Conservation (phyloP, 768 basidiomycete genomes). For the Paxillus involutus region DNA sequence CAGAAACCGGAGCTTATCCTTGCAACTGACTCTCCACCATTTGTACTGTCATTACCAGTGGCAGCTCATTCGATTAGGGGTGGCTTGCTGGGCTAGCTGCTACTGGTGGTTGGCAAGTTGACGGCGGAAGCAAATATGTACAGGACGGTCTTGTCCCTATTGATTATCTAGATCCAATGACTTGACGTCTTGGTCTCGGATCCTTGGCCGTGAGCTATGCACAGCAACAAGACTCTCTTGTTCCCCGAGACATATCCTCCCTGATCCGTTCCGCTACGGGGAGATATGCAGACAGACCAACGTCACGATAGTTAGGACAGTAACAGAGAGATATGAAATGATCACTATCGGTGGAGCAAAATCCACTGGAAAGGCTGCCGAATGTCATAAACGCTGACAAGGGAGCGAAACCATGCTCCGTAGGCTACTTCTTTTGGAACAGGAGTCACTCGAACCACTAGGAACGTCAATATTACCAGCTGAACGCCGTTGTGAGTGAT, state of each 20-base stretch:
- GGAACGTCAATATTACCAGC: neutral
- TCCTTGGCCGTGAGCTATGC: neutral
- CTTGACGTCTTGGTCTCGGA: neutral
- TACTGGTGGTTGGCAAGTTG: neutral
- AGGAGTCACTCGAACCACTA: neutral
- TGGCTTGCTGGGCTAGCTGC: neutral
- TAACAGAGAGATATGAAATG: neutral
- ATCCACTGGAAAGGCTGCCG: neutral
- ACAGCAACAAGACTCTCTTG: neutral
- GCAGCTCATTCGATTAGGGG: too few relatives aligned
- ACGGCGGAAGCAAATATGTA: slow-evolving; percentile 5
- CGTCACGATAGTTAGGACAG: neutral
- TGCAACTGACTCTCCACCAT: neutral
- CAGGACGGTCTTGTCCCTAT: neutral
- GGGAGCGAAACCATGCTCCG: neutral
- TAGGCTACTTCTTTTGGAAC: neutral
- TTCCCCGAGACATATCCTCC: neutral
- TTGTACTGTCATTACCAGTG: neutral
- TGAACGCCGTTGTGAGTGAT: neutral
- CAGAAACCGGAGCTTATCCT: slow-evolving; percentile 3
- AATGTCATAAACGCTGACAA: neutral
- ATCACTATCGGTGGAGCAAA: neutral
- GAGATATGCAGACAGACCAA: too few relatives aligned
- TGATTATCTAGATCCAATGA: neutral
- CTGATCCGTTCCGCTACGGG: neutral